phyloP scores from a whole-genome alignment of 495 filamentous ascomycete genomes.

The Aspergillus leporis region DNA sequence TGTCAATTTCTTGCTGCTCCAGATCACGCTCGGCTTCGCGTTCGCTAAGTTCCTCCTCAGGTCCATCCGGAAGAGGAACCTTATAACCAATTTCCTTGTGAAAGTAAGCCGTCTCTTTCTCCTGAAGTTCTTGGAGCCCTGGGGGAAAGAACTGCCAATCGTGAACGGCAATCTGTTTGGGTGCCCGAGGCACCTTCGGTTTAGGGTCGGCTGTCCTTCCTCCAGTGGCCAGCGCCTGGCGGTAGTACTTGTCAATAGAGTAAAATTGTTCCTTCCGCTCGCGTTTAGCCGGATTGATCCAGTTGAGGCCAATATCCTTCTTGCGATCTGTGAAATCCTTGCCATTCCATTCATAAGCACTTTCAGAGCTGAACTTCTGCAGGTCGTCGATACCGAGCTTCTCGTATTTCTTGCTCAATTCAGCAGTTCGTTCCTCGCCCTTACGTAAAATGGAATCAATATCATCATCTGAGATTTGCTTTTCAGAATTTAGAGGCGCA shows the following conservation, averaged over 20 bases:
- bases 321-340: constrained; percentile 87
- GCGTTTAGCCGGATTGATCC: constrained; percentile 99
- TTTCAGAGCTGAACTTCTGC: constrained; percentile 96
- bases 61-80: constrained; percentile 77
- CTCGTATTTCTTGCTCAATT: constrained; percentile 90
- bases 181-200: constrained; percentile 92
- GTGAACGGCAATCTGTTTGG: constrained; percentile 87
- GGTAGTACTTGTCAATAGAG: constrained; percentile 98
- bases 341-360: constrained; percentile 98
- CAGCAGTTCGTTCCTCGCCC: constrained; percentile 85
- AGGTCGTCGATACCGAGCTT: constrained; percentile 98
- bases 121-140: constrained; percentile 81
- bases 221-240: constrained; percentile 82
- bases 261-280: constrained; percentile 98
- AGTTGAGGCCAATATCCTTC: constrained; percentile 91
- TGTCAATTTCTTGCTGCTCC: constrained; percentile 90
- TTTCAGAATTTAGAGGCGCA: constrained; percentile 53
- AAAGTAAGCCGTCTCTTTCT: constrained; percentile 92
- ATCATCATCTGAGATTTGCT: constrained; percentile 77
- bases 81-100: constrained; percentile 96
- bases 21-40: constrained; percentile 85
- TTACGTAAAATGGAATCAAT: constrained; percentile 84
- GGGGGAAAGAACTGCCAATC: constrained; percentile 97
- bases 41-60: constrained; percentile 78
- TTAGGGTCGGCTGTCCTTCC: constrained; percentile 84